Evolutionary conservation across 2,329 filamentous ascomycete species (phyloP), one percentile per base, ranked within the genome.

Genomic region (Coleophoma cylindrospora): DNA sequence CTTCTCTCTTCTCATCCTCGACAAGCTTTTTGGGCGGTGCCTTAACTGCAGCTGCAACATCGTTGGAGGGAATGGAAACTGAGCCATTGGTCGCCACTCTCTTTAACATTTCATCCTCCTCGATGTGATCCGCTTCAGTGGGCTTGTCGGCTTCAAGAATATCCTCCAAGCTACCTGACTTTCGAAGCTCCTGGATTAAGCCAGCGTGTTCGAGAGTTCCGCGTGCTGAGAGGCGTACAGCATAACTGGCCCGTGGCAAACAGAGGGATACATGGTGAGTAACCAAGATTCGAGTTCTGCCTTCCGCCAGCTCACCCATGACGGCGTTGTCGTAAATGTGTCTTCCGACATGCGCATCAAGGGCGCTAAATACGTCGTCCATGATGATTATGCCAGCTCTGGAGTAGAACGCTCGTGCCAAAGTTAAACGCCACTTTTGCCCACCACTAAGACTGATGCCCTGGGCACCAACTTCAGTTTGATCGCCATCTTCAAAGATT

Each of bases 371-470:
- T 33, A 91, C 86, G 60, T 94, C 89, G 64, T 94, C 89, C 61
- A 92, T 75, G 15, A 92, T 72, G 4, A 94, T 70, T 46, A 91
- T 83, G 1, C 85, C 82, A 1, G 86, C 86, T n/a, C 87, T 76
- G 2, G 87, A 90, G 66, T 92, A 92, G 22, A 92, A 74, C 1
- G 88, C 87, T 45, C 89, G 75, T 1, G 88, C 89, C 54, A 92
- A 79, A 1, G 86, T 88, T 34, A 92, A 77, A 41, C 89, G 80
- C 85, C 87, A 91, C 60, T 87, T 85, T 67, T 94, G 89, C 0
- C 89, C 89, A 54, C 89, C 89, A 54, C 84, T 89, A 2, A 94
- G 74, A 59, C 90, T 90, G 57, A 91, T 87, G 4, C 89, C 89
- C 55, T 91, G 90, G 3, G 87, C 85, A 10, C 89, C 89, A 47